Conservation (phyloP, 169 alveolate genomes). For the Eimeria mitis region DNA sequence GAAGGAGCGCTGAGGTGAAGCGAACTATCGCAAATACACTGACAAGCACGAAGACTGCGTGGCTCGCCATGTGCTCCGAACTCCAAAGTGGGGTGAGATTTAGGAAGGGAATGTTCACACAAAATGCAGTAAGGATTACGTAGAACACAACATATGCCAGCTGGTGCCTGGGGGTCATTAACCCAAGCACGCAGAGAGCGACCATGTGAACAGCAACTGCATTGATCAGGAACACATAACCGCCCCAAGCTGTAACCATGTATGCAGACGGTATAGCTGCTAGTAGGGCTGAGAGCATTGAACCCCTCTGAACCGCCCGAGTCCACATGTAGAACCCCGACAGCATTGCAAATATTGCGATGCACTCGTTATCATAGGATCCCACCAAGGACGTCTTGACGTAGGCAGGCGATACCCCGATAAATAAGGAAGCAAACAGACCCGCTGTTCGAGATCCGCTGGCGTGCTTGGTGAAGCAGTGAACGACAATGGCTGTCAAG, state of each 20-base stretch:
- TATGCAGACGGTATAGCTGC: constrained; percentile 89
- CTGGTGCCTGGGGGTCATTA: constrained; percentile 92
- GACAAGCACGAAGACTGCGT: constrained; percentile 94
- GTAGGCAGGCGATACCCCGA: constrained; percentile 98
- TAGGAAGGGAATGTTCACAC: constrained; percentile 98
- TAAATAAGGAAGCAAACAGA: constrained; percentile 97
- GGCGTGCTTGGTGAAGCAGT: constrained; percentile 82
- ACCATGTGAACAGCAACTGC: constrained; percentile 96
- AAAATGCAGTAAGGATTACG: constrained; percentile 95
- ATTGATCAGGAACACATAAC: constrained; percentile 98
- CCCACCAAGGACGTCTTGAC: constrained; percentile 96
- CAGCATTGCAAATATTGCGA: constrained; percentile 98
- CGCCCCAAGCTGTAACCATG: constrained; percentile 99
- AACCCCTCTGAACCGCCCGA: constrained; percentile 96
- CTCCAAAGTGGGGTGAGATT: constrained; percentile 94
- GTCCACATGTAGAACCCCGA: constrained; percentile 96
- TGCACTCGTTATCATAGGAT: constrained; percentile 99
- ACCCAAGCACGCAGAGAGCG: constrained; percentile 94
- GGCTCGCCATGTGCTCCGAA: constrained; percentile 98
- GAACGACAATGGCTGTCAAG: constrained; percentile 94
- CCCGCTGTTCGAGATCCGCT: constrained; percentile 97
- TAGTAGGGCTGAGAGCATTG: constrained; percentile 89
- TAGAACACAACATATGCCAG: constrained; percentile 96
- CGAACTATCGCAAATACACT: constrained; percentile 82
- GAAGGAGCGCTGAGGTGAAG: constrained; percentile 15